Conservation (phyloP, 495 filamentous ascomycete species). For the Hypomontagnella submonticulosa region DNA sequence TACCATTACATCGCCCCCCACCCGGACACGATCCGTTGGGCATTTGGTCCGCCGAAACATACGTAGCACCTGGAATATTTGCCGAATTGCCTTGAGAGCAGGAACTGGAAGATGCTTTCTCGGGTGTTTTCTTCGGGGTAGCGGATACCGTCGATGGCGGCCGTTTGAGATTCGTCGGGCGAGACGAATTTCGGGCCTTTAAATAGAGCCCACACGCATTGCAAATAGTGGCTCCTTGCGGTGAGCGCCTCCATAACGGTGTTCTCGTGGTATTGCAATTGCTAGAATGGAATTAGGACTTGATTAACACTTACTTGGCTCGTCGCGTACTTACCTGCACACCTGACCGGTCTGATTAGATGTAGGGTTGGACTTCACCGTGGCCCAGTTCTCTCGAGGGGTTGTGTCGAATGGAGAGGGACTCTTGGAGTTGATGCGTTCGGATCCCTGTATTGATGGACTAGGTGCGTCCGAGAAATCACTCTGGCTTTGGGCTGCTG, state of each 20-base stretch:
- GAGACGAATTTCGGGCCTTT: constrained; percentile 89
- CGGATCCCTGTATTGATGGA: constrained; percentile 46
- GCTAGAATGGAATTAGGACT: constrained; percentile 59
- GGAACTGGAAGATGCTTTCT: constrained; percentile 49
- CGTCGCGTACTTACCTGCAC: constrained; percentile 60
- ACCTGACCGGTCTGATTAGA: constrained; percentile 59
- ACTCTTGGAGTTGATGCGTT: constrained; percentile 47
- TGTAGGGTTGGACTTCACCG: constrained; percentile 24
- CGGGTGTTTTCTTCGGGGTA: constrained; percentile 50
- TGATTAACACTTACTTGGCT: constrained; percentile 3
- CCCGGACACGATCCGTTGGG: constrained; percentile 90
- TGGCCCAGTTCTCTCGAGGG: constrained; percentile 39
- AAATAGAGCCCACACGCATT: constrained; percentile 97
- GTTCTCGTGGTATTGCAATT: constrained; percentile 96
- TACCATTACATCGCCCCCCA: constrained; percentile 95
- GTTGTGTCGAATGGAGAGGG: constrained; percentile 46
- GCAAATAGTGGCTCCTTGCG: constrained; percentile 92
- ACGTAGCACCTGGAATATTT: constrained; percentile 71
- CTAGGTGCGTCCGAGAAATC: constrained; percentile 45
- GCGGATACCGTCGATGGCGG: constrained; percentile 59
- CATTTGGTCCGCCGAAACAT: constrained; percentile 78
- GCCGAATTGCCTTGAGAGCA: constrained; percentile 47
- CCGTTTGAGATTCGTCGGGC: constrained; percentile 88
- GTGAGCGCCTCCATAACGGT: constrained; percentile 93
- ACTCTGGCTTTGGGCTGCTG: constrained; percentile 41